Evolutionary conservation across 2,329 filamentous ascomycete genomes (phyloP).

Genomic region (Neopestalotiopsis rosae): DNA sequence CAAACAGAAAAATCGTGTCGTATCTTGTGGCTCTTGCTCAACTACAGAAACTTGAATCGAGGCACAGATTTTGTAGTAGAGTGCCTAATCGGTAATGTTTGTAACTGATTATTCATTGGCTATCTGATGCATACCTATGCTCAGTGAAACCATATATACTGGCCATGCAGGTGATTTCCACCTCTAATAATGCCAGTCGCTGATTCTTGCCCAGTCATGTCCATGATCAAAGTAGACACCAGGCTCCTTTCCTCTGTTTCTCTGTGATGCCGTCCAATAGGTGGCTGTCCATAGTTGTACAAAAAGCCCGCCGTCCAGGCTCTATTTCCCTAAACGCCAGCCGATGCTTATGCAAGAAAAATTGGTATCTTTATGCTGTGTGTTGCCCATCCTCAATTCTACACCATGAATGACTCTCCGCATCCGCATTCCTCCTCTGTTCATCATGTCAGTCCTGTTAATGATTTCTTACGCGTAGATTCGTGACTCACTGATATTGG

Average conservation of each 20-base stretch:
- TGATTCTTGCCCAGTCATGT: background rate
- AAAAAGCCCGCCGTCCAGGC: slow-evolving; percentile 5
- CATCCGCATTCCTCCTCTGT: slow-evolving; percentile 93
- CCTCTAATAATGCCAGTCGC: background rate
- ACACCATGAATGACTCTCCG: slow-evolving; percentile 92
- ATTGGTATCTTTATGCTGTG: slow-evolving; percentile 14
- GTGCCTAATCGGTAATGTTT: background rate
- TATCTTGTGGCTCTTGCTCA: background rate
- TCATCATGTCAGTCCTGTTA: slow-evolving; percentile 34
- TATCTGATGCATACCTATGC: background rate
- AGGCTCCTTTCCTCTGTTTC: background rate
- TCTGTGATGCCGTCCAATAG: background rate
- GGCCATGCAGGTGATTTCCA: background rate
- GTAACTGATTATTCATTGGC: background rate
- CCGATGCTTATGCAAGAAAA: slow-evolving; percentile 19
- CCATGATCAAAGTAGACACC: background rate
- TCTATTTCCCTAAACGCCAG: slow-evolving; percentile 18
- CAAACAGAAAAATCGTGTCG: background rate
- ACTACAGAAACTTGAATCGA: background rate
- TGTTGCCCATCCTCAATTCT: slow-evolving; percentile 21
- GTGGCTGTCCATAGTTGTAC: background rate
- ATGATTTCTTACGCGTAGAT: background rate
- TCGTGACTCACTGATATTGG: slow-evolving; percentile 87
- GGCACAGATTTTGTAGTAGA: background rate
- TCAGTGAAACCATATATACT: background rate